Percentiles rank a stretch among this genome's conserved stretches.
These are phyloP conservation scores for Mrakia hoshinonis DNA, from an alignment of 768 basidiomycete species.

Conservation along the genomic window DNA sequence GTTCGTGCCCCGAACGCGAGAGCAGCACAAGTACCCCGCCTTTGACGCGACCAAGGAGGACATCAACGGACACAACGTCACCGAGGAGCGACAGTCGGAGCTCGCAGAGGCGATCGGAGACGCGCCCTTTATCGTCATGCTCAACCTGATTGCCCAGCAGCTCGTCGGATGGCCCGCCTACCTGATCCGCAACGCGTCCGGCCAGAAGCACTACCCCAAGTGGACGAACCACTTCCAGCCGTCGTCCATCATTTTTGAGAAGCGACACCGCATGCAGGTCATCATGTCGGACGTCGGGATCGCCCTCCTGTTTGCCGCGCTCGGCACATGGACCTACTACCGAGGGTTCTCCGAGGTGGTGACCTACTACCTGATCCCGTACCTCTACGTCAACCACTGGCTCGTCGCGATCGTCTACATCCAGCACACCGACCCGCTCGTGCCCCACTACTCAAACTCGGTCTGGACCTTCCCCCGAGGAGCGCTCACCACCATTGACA, in stretches of 20 bases:
- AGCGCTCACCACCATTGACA: conserved; percentile 47
- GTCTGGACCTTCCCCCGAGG: conserved; percentile 77
- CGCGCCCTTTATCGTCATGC: conserved; percentile 57
- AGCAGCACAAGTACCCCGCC: conserved; percentile 53
- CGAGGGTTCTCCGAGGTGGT: conserved; percentile 65
- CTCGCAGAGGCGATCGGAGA: conserved; percentile 82
- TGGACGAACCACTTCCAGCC: conserved; percentile 82
- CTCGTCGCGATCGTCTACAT: conserved; percentile 92
- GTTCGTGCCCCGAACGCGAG: conserved; percentile 81
- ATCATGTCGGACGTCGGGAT: conserved; percentile 79
- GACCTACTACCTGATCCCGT: conserved; percentile 76
- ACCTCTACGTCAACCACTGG: conserved; percentile 82
- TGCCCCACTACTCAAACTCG: conserved; percentile 48
- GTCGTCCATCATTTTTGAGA: conserved; percentile 64
- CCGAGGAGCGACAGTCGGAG: conserved; percentile 36
- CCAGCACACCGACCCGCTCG: conserved; percentile 94
- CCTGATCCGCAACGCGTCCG: conserved; percentile 70
- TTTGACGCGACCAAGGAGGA: conserved; percentile 51
- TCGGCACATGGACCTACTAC: conserved; percentile 51
- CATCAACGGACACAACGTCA: conserved; percentile 47
- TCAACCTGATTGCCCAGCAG: conserved; percentile 38
- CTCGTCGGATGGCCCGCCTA: conserved; percentile 54
- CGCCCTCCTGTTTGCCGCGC: conserved; percentile 56
- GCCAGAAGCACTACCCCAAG: conserved; percentile 69
- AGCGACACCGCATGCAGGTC: conserved; percentile 67